Percentiles rank a stretch among this genome's conserved stretches.
Evolutionary conservation across 2,329 filamentous ascomycete species (phyloP).

Genomic region (Zasmidium citrigriseum): DNA sequence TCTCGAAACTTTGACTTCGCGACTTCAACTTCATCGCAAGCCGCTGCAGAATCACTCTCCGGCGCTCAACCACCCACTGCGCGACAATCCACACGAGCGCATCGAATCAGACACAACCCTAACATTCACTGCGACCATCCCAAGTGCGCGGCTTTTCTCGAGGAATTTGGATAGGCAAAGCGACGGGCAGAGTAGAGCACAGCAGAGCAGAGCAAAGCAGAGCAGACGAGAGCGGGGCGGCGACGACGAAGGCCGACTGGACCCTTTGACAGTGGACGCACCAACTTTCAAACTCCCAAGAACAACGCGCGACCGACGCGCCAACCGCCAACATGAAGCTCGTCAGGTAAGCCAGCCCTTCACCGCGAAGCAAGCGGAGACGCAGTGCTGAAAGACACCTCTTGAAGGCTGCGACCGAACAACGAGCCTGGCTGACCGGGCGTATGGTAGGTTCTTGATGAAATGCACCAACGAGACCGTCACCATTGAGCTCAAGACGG

Average conservation of each 20-base stretch:
- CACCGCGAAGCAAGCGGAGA: constrained; percentile 26
- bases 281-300: background rate
- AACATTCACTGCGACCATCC: background rate
- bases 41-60: background rate
- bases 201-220: background rate
- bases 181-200: background rate
- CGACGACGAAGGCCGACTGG: no score
- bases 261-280: background rate
- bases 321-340: constrained; percentile 77
- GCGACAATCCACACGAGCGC: background rate
- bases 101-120: background rate
- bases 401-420: constrained; percentile 41
- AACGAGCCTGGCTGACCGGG: constrained; percentile 37
- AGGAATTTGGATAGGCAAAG: background rate
- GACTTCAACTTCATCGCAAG: background rate
- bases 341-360: constrained; percentile 70
- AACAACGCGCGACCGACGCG: constrained; percentile 1
- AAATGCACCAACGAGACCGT: constrained; percentile 99
- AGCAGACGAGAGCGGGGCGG: background rate
- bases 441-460: constrained; percentile 81
- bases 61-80: background rate
- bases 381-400: constrained; percentile 49
- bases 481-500: constrained; percentile 98
- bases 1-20: background rate
- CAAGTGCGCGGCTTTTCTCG: no score